Evolutionary conservation across 164 flowering plant genomes (phyloP).

Genomic region (Houttuynia cordata): DNA sequence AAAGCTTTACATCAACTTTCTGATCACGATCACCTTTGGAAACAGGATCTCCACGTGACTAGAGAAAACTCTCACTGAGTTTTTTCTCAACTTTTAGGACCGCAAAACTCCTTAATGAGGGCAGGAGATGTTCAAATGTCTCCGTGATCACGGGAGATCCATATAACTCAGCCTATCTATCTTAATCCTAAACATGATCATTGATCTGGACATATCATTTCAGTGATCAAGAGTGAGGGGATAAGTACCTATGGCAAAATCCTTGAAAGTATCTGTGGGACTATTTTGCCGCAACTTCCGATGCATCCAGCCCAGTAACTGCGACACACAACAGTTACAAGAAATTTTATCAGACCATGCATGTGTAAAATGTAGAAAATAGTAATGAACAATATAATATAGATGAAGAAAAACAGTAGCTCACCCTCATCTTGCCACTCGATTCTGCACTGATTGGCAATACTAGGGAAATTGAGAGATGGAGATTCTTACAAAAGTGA

Average conservation of each 20-base stretch:
- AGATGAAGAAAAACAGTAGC: neutral
- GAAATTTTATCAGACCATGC: neutral
- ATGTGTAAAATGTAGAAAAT: neutral
- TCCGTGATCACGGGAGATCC: too few species aligned
- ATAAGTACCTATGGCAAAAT: constrained; percentile 28
- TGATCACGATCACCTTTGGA: too few species aligned
- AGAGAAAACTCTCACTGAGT: too few species aligned
- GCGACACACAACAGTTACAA: constrained; percentile 8
- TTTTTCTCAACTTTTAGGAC: too few species aligned
- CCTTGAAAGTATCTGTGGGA: constrained; percentile 33
- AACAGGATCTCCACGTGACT: too few species aligned
- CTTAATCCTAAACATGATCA: too few species aligned
- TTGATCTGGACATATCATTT: too few species aligned
- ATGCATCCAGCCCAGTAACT: constrained; percentile 94
- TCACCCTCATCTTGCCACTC: neutral
- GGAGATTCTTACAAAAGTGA: neutral
- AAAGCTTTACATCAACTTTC: too few species aligned
- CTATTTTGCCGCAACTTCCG: constrained; percentile 67
- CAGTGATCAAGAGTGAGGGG: neutral
- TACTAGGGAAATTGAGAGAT: neutral
- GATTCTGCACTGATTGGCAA: neutral
- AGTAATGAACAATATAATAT: too few species aligned
- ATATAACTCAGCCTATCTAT: too few species aligned
- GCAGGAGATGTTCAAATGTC: too few species aligned
- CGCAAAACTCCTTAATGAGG: too few species aligned